Conservation (phyloP, 176 grass and related monocot species). For the Hyparrhenia diplandra region DNA sequence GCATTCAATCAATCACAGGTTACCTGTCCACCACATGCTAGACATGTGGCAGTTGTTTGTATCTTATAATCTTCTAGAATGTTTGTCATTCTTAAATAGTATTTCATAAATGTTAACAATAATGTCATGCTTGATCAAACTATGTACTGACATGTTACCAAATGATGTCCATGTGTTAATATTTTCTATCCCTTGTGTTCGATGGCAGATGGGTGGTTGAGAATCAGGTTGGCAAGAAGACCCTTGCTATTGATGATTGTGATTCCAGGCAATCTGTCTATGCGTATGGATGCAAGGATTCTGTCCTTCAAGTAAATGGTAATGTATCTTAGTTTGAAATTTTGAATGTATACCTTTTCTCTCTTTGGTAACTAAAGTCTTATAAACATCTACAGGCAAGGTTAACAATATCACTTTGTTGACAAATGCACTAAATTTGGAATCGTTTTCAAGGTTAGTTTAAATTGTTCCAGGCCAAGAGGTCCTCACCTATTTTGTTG, state of each 20-base stretch:
- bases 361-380: constrained; percentile 17
- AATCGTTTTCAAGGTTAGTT: constrained; percentile 79
- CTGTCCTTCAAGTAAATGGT: constrained; percentile 97
- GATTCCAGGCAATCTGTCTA: constrained; percentile 94
- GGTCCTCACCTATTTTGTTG: not conserved
- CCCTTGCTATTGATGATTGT: constrained; percentile 86
- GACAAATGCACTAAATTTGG: constrained; percentile 97
- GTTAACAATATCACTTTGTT: constrained; percentile 99
- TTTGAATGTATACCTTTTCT: constrained; percentile 6
- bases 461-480: not conserved
- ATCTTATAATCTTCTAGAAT: not conserved
- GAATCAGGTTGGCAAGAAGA: constrained; percentile 90
- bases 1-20: not conserved
- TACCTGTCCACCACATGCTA: not conserved
- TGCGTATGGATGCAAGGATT: constrained; percentile 94
- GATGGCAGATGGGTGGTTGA: constrained; percentile 80
- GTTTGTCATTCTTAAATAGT: not conserved
- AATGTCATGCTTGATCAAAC: not conserved
- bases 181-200: not conserved
- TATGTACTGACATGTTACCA: not conserved
- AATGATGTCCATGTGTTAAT: not conserved
- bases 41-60: not conserved
- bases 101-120: constrained; percentile 17
- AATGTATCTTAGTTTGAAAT: constrained; percentile 36
- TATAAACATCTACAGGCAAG: constrained; percentile 61